Percentiles rank a stretch among this genome's conserved stretches.
These are phyloP conservation scores for Trichophyton simii DNA, from an alignment of 2,329 filamentous ascomycete species.

Conservation along the genomic window DNA sequence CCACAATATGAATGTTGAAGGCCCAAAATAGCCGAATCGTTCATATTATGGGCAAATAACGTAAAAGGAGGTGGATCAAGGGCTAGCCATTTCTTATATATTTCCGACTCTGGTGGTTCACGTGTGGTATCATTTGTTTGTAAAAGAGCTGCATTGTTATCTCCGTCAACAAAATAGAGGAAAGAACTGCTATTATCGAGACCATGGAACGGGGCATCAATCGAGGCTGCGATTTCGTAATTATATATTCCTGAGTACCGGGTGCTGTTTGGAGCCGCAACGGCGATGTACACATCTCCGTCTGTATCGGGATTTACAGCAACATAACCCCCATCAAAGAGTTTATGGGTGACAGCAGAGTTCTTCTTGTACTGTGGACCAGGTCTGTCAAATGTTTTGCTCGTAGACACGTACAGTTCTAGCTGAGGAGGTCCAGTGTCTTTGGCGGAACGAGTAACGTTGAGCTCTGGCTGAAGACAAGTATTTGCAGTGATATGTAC, in stretches of 20 bases:
- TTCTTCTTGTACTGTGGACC: slow-evolving; percentile 44
- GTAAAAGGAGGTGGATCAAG: slow-evolving; percentile 54
- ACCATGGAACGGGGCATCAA: slow-evolving; percentile 63
- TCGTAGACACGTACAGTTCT: slow-evolving; percentile 61
- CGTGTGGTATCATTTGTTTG: slow-evolving; percentile 61
- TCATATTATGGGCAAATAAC: slow-evolving; percentile 59
- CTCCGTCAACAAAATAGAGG: slow-evolving; percentile 73
- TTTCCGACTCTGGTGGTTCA: slow-evolving; percentile 32
- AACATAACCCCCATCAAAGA: slow-evolving; percentile 58
- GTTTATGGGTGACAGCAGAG: slow-evolving; percentile 30
- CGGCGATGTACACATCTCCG: slow-evolving; percentile 60
- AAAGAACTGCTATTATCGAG: slow-evolving; percentile 41
- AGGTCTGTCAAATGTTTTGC: slow-evolving; percentile 50
- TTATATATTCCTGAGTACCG: slow-evolving; percentile 57
- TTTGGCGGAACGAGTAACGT: slow-evolving; percentile 33
- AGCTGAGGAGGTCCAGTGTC: slow-evolving; percentile 54
- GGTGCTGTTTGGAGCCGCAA: slow-evolving; percentile 57
- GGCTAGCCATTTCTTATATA: slow-evolving; percentile 45
- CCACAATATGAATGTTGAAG: slow-evolving; percentile 74
- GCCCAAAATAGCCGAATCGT: slow-evolving; percentile 50
- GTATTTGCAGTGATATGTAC: slow-evolving; percentile 79
- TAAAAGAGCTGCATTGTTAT: slow-evolving; percentile 64
- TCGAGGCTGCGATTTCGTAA: slow-evolving; percentile 70
- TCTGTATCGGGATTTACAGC: slow-evolving; percentile 48
- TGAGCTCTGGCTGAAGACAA: slow-evolving; percentile 59